Conservation (phyloP, 1,284 basidiomycete genomes). For the Cutaneotrichosporon daszewskae region DNA sequence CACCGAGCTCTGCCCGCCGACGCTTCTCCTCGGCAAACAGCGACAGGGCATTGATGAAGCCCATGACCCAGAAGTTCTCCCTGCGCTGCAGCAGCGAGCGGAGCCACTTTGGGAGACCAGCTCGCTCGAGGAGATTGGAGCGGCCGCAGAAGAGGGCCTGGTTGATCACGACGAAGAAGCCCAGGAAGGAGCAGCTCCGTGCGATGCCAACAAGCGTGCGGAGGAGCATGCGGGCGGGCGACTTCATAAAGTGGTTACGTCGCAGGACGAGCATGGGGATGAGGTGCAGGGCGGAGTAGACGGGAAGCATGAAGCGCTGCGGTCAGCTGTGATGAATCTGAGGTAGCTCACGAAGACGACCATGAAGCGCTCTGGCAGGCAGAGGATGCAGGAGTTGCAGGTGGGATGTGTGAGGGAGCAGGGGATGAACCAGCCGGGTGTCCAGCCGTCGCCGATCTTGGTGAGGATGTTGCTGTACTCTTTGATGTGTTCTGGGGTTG, state of each 20-base stretch:
- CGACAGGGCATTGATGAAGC: conserved; percentile 68
- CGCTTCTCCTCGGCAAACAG: conserved; percentile 77
- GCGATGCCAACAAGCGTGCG: conserved; percentile 67
- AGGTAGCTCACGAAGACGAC: conserved; percentile 55
- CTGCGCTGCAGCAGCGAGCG: conserved; percentile 60
- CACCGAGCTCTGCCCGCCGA: conserved; percentile 44
- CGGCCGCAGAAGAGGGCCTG: conserved; percentile 69
- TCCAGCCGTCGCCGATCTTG: conserved; percentile 23
- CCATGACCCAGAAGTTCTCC: conserved; percentile 68
- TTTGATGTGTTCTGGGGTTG: conserved; percentile 31
- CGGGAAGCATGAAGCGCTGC: conserved; percentile 61
- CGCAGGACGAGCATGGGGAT: conserved; percentile 79
- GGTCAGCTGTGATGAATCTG: conserved; percentile 16
- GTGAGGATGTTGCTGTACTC: conserved; percentile 30
- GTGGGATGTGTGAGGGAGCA: conserved; percentile 72
- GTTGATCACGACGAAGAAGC: conserved; percentile 75
- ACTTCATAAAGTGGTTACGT: conserved; percentile 45
- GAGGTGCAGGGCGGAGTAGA: conserved; percentile 84
- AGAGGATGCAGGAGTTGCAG: conserved; percentile 61
- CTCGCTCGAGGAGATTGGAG: conserved; percentile 49
- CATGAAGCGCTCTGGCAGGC: conserved; percentile 69
- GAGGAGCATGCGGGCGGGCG: conserved; percentile 61
- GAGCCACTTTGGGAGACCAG: conserved; percentile 44
- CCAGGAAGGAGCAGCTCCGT: conserved; percentile 83
- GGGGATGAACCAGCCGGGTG: conserved; percentile 50